Percentiles rank a stretch among this genome's conserved stretches.
phyloP scores from a whole-genome alignment of 306 rosid species.

The Trichosanthes cucumerina region DNA sequence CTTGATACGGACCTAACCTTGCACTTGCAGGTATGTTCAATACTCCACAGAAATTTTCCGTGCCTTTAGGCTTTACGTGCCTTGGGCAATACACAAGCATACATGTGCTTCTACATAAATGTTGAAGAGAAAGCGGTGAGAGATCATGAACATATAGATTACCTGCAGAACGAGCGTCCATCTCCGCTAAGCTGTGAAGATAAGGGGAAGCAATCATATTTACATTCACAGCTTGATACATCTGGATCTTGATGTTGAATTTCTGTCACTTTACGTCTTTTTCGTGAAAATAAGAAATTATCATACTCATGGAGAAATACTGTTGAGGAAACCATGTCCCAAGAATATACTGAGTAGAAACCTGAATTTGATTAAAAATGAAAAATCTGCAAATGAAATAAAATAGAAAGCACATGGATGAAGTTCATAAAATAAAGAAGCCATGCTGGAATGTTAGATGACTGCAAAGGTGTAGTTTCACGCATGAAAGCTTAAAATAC shows the following conservation, averaged over 20 bases:
- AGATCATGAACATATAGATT: not conserved
- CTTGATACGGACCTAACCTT: not conserved
- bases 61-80: not conserved
- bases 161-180: constrained; percentile 19
- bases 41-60: not conserved
- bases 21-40: not conserved
- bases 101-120: not conserved
- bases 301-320: constrained; percentile 15
- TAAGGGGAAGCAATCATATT: constrained; percentile 14
- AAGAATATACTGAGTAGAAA: not conserved
- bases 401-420: not conserved
- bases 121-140: not conserved
- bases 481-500: not conserved
- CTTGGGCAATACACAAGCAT: not conserved
- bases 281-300: constrained; percentile 5
- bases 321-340: constrained; percentile 27
- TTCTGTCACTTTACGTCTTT: constrained; percentile 25
- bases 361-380: not conserved
- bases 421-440: not conserved
- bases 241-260: constrained; percentile 19
- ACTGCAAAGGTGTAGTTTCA: not conserved
- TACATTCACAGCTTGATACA: constrained; percentile 13
- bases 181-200: constrained; percentile 12
- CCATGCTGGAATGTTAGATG: not conserved
- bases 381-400: not conserved